Percentiles rank a stretch among this genome's conserved stretches.
Conservation (phyloP, 23 red algal species). For the Gracilariopsis chorda region DNA sequence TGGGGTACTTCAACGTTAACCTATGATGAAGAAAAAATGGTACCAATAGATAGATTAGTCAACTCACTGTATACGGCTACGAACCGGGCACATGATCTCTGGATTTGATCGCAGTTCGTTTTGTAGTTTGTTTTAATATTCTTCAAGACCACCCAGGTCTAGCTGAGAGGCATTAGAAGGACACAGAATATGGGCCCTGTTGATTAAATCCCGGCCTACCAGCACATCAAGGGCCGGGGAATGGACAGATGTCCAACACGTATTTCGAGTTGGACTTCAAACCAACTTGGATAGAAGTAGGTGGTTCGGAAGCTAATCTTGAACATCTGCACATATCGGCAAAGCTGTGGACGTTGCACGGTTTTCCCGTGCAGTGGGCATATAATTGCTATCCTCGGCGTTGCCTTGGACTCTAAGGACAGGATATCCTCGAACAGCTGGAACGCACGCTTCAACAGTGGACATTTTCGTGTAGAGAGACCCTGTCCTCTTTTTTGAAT, state of each 20-base stretch:
- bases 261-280: conserved; percentile 58
- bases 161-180: neutral
- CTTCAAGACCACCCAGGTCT: conserved; percentile 20
- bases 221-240: conserved; percentile 41
- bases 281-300: conserved; percentile 4
- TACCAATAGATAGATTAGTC: conserved; percentile 6
- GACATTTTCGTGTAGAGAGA: neutral
- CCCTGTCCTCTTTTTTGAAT: too few relatives aligned
- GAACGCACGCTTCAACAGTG: conserved; percentile 18
- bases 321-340: neutral
- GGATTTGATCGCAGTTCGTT: conserved; percentile 12
- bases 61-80: conserved; percentile 43
- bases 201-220: conserved; percentile 18
- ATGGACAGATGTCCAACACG: conserved; percentile 16
- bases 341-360: neutral
- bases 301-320: neutral
- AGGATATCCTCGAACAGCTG: neutral
- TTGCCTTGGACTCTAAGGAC: conserved; percentile 1
- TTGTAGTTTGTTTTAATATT: conserved; percentile 17
- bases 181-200: conserved; percentile 22
- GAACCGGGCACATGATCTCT: conserved; percentile 28
- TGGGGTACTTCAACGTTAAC: conserved; percentile 37
- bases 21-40: conserved; percentile 39
- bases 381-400: conserved; percentile 20
- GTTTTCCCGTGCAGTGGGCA: conserved; percentile 41